Conservation (phyloP, 768 basidiomycete genomes). For the Boletus rubescentipes region DNA sequence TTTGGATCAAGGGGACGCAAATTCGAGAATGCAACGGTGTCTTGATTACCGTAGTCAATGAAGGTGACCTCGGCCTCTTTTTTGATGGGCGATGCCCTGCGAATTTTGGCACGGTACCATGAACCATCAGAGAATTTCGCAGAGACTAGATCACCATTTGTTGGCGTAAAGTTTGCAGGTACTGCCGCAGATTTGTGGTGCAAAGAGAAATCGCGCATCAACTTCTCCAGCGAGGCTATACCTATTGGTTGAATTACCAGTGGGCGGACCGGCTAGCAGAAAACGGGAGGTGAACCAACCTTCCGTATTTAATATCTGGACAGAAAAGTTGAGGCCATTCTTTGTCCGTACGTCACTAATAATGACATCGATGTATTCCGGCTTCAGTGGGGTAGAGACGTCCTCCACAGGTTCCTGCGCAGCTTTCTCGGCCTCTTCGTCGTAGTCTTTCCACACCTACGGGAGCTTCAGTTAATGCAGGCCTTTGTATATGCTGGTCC, state of each 20-base stretch:
- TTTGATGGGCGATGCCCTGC: constrained; percentile 80
- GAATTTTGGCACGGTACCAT: constrained; percentile 96
- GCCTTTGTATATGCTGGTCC: neutral
- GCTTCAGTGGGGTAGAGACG: constrained; percentile 56
- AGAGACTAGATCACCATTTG: constrained; percentile 86
- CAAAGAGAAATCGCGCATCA: constrained; percentile 92
- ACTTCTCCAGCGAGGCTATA: constrained; percentile 86
- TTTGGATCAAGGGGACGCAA: constrained; percentile 87
- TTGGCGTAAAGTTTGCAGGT: constrained; percentile 73
- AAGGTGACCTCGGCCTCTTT: constrained; percentile 95
- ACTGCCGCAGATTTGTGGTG: constrained; percentile 71
- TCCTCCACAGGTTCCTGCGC: constrained; percentile 47
- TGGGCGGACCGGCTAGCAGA: neutral
- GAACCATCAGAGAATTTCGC: constrained; percentile 92
- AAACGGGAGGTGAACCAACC: constrained; percentile 47
- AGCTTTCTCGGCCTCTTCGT: constrained; percentile 65
- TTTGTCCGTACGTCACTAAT: constrained; percentile 80
- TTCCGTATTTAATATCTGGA: constrained; percentile 90
- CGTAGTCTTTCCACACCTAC: constrained; percentile 86
- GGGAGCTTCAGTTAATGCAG: neutral
- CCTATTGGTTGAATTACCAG: constrained; percentile 44
- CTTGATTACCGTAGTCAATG: constrained; percentile 95
- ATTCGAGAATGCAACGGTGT: constrained; percentile 76
- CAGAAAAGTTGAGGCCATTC: constrained; percentile 82
- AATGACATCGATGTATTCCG: constrained; percentile 91